Evolutionary conservation across 768 basidiomycete genomes (phyloP).

Genomic region (Lactarius hengduanensis): DNA sequence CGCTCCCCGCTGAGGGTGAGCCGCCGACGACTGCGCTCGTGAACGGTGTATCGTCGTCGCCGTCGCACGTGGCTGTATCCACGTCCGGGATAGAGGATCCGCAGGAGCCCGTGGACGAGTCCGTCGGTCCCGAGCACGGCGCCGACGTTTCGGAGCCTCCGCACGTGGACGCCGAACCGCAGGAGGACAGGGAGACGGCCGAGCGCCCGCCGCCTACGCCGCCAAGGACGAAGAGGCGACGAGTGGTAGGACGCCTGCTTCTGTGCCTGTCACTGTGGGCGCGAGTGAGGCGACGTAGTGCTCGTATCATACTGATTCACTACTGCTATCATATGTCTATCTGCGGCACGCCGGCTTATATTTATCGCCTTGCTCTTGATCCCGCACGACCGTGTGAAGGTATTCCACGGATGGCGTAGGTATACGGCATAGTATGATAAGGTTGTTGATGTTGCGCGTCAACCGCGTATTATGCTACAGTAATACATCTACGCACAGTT

Average conservation of each 20-base stretch:
- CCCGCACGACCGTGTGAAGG: background rate
- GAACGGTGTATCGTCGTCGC: background rate
- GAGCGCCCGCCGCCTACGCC: slow-evolving; percentile 6
- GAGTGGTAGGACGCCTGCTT: background rate
- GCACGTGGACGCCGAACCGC: background rate
- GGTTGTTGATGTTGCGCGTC: too few species aligned
- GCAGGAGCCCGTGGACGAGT: background rate
- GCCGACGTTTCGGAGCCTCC: background rate
- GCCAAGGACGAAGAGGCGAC: slow-evolving; percentile 8
- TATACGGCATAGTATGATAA: too few species aligned
- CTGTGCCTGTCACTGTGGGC: background rate
- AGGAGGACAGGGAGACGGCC: background rate
- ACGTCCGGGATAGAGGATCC: background rate
- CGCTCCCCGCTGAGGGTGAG: slow-evolving; percentile 12
- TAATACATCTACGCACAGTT: too few species aligned
- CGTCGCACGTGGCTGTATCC: background rate
- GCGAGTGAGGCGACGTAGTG: slow-evolving; percentile 4
- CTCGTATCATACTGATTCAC: background rate
- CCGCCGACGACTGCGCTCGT: slow-evolving; percentile 6
- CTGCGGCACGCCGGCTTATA: background rate
- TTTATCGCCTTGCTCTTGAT: background rate
- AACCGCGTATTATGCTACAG: too few species aligned
- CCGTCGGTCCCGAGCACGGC: background rate
- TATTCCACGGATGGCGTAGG: background rate
- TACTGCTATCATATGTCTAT: background rate